A percentile compares a stretch with the other conserved stretches of the same genome.
Conservation (phyloP, 2,329 filamentous ascomycete species). For the Neoscytalidium dimidiatum region DNA sequence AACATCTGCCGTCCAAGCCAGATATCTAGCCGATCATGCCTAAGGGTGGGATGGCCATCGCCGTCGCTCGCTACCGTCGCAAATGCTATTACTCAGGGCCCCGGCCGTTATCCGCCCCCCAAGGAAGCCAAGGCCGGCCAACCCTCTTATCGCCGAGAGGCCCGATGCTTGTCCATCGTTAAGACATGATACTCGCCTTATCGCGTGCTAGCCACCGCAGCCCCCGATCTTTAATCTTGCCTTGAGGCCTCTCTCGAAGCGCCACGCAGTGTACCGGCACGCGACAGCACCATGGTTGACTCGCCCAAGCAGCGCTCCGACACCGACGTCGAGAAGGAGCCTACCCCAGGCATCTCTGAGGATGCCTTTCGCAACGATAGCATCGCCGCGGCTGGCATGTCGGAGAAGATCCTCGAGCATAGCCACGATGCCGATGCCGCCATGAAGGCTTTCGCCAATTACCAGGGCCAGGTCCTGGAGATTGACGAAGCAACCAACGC, state of each 20-base stretch:
- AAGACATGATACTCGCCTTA: not conserved
- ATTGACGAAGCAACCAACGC: conserved; percentile 60
- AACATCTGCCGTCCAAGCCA: not conserved
- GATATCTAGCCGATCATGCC: not conserved
- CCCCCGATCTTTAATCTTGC: not conserved
- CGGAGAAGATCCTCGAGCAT: conserved; percentile 38
- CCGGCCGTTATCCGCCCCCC: not conserved
- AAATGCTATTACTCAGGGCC: not conserved
- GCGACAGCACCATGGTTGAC: not conserved
- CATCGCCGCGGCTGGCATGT: not conserved
- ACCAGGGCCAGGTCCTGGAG: conserved; percentile 53
- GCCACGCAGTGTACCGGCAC: not conserved
- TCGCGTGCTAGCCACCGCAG: not conserved
- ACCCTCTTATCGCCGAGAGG: conserved; percentile 3
- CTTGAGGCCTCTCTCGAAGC: not conserved
- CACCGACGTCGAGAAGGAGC: conserved; percentile 12
- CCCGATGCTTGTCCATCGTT: conserved; percentile 1
- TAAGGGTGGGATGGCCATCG: not conserved
- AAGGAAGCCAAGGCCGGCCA: not conserved
- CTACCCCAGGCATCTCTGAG: conserved; percentile 5
- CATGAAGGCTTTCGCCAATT: conserved; percentile 56
- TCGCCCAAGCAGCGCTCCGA: not conserved
- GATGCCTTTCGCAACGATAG: not conserved
- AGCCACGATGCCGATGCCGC: conserved; percentile 62
- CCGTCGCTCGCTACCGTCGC: not conserved